Percentiles rank a stretch among this genome's conserved stretches.
Conservation (phyloP, 1,284 basidiomycete species). For the Ustilago loliicola region DNA sequence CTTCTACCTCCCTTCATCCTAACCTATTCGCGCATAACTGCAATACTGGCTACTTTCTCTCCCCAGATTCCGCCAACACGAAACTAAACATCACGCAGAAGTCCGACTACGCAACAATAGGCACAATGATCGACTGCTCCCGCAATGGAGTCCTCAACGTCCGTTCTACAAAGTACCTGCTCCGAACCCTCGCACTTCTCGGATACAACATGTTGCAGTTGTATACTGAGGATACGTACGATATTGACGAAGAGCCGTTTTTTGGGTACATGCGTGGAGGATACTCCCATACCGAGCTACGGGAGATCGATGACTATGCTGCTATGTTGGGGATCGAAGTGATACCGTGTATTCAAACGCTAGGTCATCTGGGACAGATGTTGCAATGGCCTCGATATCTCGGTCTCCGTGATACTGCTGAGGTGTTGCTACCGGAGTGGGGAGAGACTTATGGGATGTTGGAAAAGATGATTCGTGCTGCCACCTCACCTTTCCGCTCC, state of each 20-base stretch:
- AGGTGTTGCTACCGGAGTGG: slow-evolving; percentile 69
- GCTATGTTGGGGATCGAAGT: slow-evolving; percentile 58
- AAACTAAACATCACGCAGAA: slow-evolving; percentile 39
- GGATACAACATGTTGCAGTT: slow-evolving; percentile 70
- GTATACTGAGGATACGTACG: slow-evolving; percentile 70
- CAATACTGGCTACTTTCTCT: slow-evolving; percentile 17
- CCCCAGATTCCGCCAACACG: slow-evolving; percentile 16
- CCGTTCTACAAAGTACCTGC: slow-evolving; percentile 61
- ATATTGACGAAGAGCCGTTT: slow-evolving; percentile 71
- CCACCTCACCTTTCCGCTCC: slow-evolving; percentile 66
- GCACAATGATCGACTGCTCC: slow-evolving; percentile 72
- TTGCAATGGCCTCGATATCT: slow-evolving; percentile 71
- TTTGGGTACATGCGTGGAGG: slow-evolving; percentile 70
- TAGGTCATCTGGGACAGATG: slow-evolving; percentile 72
- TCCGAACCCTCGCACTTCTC: slow-evolving; percentile 66
- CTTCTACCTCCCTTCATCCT: slow-evolving; percentile 12
- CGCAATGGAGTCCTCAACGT: slow-evolving; percentile 70
- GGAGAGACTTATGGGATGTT: slow-evolving; percentile 69
- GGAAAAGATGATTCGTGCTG: slow-evolving; percentile 64
- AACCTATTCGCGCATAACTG: slow-evolving; percentile 25
- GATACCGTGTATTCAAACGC: slow-evolving; percentile 70
- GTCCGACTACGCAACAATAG: slow-evolving; percentile 58
- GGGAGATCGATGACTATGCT: slow-evolving; percentile 70
- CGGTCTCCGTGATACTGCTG: slow-evolving; percentile 69
- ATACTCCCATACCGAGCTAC: slow-evolving; percentile 62